A percentile compares a stretch with the other conserved stretches of the same genome.
These are phyloP conservation scores for Exophiala calicioides DNA, from an alignment of 2,329 filamentous ascomycete species.

Conservation along the genomic window DNA sequence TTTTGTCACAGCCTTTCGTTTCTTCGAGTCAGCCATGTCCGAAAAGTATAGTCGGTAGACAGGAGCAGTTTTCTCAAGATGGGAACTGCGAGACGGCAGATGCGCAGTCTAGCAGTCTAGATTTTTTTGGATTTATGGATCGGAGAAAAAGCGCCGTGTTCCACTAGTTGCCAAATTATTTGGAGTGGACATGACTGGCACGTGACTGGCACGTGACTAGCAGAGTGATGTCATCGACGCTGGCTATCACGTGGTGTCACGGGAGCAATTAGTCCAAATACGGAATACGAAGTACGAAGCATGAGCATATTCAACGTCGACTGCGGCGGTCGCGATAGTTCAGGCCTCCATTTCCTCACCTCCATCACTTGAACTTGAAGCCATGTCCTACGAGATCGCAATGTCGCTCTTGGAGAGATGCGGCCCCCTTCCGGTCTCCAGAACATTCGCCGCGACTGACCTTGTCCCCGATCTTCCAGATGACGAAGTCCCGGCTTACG, in stretches of 20 bases:
- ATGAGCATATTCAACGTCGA: no score
- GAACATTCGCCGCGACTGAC: conserved; percentile 23
- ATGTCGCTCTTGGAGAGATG: conserved; percentile 10
- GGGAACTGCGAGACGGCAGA: background rate
- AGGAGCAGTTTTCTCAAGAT: conserved; percentile 1
- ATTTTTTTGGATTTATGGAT: conserved; percentile 4
- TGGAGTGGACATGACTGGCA: no score
- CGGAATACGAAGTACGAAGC: no score
- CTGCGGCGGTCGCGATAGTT: no score
- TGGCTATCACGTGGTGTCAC: no score
- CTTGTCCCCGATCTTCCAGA: conserved; percentile 12
- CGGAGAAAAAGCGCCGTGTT: conserved; percentile 1
- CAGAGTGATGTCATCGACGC: background rate
- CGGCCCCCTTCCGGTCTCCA: conserved; percentile 19
- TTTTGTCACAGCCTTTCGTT: conserved; percentile 65
- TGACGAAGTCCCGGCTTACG: conserved; percentile 21
- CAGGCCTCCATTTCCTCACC: no score
- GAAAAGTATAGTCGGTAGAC: background rate
- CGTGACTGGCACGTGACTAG: no score
- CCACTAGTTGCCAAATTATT: no score
- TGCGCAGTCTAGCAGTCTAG: conserved; percentile 8
- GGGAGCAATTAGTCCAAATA: no score
- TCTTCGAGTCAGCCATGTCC: conserved; percentile 44
- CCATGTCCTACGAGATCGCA: conserved; percentile 13
- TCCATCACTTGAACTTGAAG: no score